phyloP scores from a whole-genome alignment of 2,329 filamentous ascomycete genomes.

The Verticillium tricorpus region DNA sequence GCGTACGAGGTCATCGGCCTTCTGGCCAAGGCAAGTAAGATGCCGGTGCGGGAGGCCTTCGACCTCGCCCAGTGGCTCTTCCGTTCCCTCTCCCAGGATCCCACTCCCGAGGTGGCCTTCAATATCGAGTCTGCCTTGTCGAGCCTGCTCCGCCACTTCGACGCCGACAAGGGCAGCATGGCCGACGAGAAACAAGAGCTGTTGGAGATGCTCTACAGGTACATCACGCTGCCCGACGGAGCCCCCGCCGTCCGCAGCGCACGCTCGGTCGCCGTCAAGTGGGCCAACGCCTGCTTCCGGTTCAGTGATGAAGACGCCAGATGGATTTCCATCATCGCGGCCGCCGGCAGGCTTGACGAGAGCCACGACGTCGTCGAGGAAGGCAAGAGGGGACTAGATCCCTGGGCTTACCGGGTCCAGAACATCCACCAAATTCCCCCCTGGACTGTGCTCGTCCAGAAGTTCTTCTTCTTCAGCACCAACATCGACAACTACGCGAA shows the following conservation, averaged over 20 bases:
- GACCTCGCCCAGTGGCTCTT: slow-evolving; percentile 72
- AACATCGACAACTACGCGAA: slow-evolving; percentile 1
- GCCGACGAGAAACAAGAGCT: slow-evolving; percentile 26
- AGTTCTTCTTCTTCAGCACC: slow-evolving; percentile 41
- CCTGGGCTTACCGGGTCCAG: slow-evolving; percentile 43
- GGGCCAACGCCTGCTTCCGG: slow-evolving; percentile 81
- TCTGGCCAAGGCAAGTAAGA: slow-evolving; percentile 61
- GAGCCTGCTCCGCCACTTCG: slow-evolving; percentile 54
- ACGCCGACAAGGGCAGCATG: slow-evolving; percentile 20
- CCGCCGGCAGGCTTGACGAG: slow-evolving; percentile 62
- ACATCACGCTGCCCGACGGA: slow-evolving; percentile 54
- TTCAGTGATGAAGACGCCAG: slow-evolving; percentile 75
- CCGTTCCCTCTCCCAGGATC: slow-evolving; percentile 74
- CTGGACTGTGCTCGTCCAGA: slow-evolving; percentile 40
- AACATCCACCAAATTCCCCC: slow-evolving; percentile 32
- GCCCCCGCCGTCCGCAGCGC: slow-evolving; percentile 62
- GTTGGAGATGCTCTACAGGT: slow-evolving; percentile 57
- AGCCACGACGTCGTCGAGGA: slow-evolving; percentile 85
- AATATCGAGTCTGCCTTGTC: slow-evolving; percentile 88
- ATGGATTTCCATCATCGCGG: slow-evolving; percentile 84
- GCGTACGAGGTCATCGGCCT: slow-evolving; percentile 91
- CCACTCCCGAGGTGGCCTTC: slow-evolving; percentile 69
- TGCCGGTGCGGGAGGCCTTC: slow-evolving; percentile 49
- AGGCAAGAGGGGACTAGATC: slow-evolving; percentile 80
- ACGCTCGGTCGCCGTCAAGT: slow-evolving; percentile 78